Evolutionary conservation across 768 basidiomycete genomes (phyloP), one percentile per base, ranked within the genome.

Genomic region (Lactarius deliciosus): DNA sequence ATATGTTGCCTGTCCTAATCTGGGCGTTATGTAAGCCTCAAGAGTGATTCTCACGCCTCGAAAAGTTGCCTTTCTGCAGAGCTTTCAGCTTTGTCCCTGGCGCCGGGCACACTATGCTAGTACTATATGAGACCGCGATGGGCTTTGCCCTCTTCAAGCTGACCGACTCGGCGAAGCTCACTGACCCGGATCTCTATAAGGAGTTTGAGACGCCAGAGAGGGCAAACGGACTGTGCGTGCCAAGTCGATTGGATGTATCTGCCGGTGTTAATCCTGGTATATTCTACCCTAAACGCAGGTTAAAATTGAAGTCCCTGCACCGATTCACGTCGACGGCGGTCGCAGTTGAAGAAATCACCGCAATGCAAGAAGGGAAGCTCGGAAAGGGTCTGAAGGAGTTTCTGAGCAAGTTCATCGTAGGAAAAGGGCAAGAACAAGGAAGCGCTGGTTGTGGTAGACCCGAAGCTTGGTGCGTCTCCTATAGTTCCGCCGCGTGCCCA

Each of bases 121-220:
- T 98, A 55, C 83, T 99, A 70, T 94, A 95, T 81, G 97, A 98
- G 81, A 95, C 94, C 1, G 86, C 94, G 47, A 86, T 96, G 78
- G 94, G 96, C 78, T 98, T 94, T 83, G 95, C 93, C 82, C 90
- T 99, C 62, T 98, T 99, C 88, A 97, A 97, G 79, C 84, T 96
- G 70, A 89, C 89, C 61, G 90, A 94, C 79, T 82, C 92, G 47
- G 91, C 90, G 63, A 97, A 96, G 81, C 80, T 96, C 61, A 86
- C 89, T 74, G 89, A 86, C 70, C 88, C 89, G 64, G 89, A 97
- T 78, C 78, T 98, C 58, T 92, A 89, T 85, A 88, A 90, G 79
- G 91, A 96, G 77, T 98, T 98, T 73, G 88, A 95, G 79, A 91
- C 87, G 58, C 94, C 96, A 53, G 94, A 96, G 79, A 84, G 82